Evolutionary conservation across 177 flowering plant species (phyloP), one percentile per base, ranked within the genome.

Genomic region (Vitis hybrid): DNA sequence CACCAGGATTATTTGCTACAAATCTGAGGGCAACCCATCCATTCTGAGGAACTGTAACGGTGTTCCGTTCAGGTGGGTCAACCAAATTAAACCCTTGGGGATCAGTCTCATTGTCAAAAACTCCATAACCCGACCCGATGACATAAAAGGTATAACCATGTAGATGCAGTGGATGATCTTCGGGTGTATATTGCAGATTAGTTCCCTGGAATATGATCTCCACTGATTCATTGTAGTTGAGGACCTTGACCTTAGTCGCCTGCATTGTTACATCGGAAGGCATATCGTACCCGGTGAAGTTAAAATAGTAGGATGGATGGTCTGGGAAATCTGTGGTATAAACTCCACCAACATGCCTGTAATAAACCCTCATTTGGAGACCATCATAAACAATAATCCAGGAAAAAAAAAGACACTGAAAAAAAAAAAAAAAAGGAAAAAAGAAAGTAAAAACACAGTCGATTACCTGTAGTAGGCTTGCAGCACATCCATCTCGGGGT

Each of bases 11-110:
- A 21, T 30, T 60, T 21, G 63, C 63, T 6, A 17, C 4, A 13
- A 60, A 60, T 30, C 63, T 21, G 24, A 60, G 8, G 0, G 63
- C 63, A 60, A 60, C 30, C 63, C 63, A 60, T 60, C 63, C 63
- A 11, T 21, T 12, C 40, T 60, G 19, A 21, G 63, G 40, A 12
- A 60, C 32, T 60, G 63, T 18, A 30, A 21, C 32, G 14, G 63
- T 60, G 32, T 21, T 60, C 24, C 2, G 27, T 17, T 60, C 7
- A 8, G 63, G 63, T 11, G 63, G 63, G 14, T 60, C 63, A 12
- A 60, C 32, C 40, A 27, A 30, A 60, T 60, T 60, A 21, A 21
- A 60, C 30, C 14, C 24, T 1, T 11, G 11, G 4, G 63, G 30
- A 32, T 60, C 63, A 21, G 63, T 58, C 61, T 58, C 61, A 21